phyloP scores from a whole-genome alignment of 2,329 filamentous ascomycete genomes.

The Elsinoe necatrix region DNA sequence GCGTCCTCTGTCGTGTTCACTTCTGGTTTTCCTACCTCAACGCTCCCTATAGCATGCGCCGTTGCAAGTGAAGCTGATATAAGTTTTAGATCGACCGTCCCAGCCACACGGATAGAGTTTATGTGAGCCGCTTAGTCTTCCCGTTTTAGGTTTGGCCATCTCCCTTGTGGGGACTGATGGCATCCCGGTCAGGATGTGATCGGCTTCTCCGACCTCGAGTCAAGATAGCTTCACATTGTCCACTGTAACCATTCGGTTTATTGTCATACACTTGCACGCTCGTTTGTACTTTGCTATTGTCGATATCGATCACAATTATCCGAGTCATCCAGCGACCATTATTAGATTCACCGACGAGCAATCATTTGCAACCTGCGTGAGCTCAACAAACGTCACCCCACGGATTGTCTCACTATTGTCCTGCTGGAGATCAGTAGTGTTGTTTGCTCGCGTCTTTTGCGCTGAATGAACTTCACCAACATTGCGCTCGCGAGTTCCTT shows the following conservation, averaged over 20 bases:
- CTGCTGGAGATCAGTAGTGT: background rate
- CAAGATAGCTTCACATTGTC: constrained; percentile 6
- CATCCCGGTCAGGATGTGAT: constrained; percentile 6
- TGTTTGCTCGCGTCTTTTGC: constrained; percentile 1
- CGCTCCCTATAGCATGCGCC: background rate
- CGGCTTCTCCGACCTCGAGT: constrained; percentile 11
- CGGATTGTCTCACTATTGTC: constrained; percentile 12
- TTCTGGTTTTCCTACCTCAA: background rate
- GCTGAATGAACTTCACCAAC: background rate
- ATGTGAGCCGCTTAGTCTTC: constrained; percentile 3
- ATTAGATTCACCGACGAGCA: background rate
- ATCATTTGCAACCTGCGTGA: background rate
- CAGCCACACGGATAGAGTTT: constrained; percentile 1
- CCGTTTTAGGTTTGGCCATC: background rate
- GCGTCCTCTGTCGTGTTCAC: background rate
- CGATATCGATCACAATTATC: background rate
- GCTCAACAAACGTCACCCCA: constrained; percentile 8
- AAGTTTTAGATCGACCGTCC: background rate
- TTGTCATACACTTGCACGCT: background rate
- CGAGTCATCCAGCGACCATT: background rate
- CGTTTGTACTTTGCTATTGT: constrained; percentile 3
- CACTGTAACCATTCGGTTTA: background rate
- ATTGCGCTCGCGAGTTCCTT: background rate
- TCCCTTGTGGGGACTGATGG: background rate
- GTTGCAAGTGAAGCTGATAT: background rate